Evolutionary conservation across 176 grass and related monocot genomes (phyloP).

Genomic region (Avena insularis): DNA sequence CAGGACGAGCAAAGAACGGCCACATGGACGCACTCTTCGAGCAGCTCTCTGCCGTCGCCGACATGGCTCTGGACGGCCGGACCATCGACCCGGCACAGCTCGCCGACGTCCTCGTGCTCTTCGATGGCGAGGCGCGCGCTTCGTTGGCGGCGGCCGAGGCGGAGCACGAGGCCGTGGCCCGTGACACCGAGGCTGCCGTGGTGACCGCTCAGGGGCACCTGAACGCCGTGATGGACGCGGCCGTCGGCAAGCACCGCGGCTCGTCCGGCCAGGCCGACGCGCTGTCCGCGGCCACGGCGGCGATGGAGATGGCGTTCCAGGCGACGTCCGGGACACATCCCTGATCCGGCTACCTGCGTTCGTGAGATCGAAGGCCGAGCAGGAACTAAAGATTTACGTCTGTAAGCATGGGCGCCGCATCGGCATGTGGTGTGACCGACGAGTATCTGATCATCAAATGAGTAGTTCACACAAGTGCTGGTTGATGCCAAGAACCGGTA

Average conservation of each 20-base stretch:
- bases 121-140: slow-evolving; percentile 40
- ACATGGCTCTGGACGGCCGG: slow-evolving; percentile 33
- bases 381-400: no score
- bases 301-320: slow-evolving; percentile 44
- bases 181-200: slow-evolving; percentile 26
- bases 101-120: slow-evolving; percentile 49
- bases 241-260: slow-evolving; percentile 34
- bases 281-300: slow-evolving; percentile 43
- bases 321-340: not conserved
- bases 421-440: no score
- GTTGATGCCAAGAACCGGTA: no score
- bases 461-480: no score
- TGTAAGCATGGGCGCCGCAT: no score
- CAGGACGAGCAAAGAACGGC: not conserved
- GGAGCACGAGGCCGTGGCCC: slow-evolving; percentile 31
- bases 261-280: slow-evolving; percentile 25
- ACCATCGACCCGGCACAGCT: slow-evolving; percentile 43
- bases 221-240: slow-evolving; percentile 40
- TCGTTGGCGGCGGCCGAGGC: slow-evolving; percentile 35
- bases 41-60: slow-evolving; percentile 41
- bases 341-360: not conserved
- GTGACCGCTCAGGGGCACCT: slow-evolving; percentile 38
- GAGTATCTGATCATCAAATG: no score
- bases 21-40: slow-evolving; percentile 60
- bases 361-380: not conserved